phyloP scores from a whole-genome alignment of 1,284 basidiomycete genomes.

The Ceratobasidium sp. region DNA sequence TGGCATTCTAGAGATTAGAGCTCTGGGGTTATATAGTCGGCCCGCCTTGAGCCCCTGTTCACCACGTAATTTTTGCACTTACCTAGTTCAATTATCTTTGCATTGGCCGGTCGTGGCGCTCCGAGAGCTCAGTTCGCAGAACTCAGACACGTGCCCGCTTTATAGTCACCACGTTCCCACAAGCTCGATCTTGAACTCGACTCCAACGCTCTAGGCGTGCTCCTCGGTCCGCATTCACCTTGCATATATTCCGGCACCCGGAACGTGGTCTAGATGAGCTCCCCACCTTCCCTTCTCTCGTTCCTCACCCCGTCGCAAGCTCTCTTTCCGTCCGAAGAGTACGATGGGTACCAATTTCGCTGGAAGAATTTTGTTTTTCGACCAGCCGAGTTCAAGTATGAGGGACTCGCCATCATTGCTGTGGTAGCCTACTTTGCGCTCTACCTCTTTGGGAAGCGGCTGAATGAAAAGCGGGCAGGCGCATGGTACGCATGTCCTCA shows the following conservation, averaged over 20 bases:
- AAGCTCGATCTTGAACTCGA: slow-evolving; percentile 3
- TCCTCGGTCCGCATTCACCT: neutral
- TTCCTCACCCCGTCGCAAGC: slow-evolving; percentile 62
- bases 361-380: slow-evolving; percentile 83
- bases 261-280: slow-evolving; percentile 23
- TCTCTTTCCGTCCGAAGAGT: slow-evolving; percentile 57
- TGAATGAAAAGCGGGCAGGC: slow-evolving; percentile 66
- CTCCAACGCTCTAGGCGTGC: neutral
- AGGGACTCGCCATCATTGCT: slow-evolving; percentile 65
- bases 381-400: slow-evolving; percentile 80
- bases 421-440: slow-evolving; percentile 66
- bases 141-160: neutral
- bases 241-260: neutral
- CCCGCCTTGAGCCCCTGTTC: neutral
- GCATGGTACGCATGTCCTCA: slow-evolving; percentile 60
- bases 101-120: slow-evolving; percentile 6
- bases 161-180: neutral
- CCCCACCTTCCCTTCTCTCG: slow-evolving; percentile 54
- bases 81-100: neutral
- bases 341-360: slow-evolving; percentile 70
- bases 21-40: neutral
- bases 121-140: neutral
- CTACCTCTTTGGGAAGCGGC: slow-evolving; percentile 64
- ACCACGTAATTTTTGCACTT: slow-evolving; percentile 1
- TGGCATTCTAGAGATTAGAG: neutral